phyloP scores from a whole-genome alignment of 1,284 basidiomycete genomes.

The Cryptococcus sp. region DNA sequence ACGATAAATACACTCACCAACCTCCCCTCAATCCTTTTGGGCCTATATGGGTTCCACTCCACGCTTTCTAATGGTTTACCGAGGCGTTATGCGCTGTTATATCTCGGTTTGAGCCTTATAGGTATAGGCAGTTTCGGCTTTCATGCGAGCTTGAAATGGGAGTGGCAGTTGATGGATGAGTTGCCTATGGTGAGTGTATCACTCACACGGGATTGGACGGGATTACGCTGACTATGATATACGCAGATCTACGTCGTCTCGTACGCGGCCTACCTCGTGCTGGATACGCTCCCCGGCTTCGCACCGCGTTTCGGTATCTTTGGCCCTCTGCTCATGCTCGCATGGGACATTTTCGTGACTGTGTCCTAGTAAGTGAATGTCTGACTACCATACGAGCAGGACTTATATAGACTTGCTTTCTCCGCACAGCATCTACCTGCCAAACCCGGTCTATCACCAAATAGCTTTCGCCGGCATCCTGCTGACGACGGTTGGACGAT shows the following conservation, averaged over 20 bases:
- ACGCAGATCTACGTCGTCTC: constrained; percentile 50
- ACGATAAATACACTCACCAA: constrained; percentile 55
- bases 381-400: not conserved
- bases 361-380: constrained; percentile 50
- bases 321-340: constrained; percentile 36
- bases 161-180: constrained; percentile 54
- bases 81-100: constrained; percentile 35
- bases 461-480: constrained; percentile 56
- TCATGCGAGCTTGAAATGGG: constrained; percentile 50
- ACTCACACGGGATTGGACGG: no score
- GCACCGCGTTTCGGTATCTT: constrained; percentile 36
- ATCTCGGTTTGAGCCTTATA: constrained; percentile 47
- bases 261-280: constrained; percentile 43
- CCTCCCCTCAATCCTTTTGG: constrained; percentile 52
- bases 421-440: constrained; percentile 49
- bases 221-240: no score
- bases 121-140: constrained; percentile 51
- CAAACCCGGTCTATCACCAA: constrained; percentile 60
- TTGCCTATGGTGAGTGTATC: constrained; percentile 49
- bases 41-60: constrained; percentile 49
- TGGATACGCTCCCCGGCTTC: constrained; percentile 45
- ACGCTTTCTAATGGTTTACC: constrained; percentile 30
- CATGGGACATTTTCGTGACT: constrained; percentile 47
- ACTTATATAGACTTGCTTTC: not conserved
- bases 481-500: constrained; percentile 36